Conservation (phyloP, 1,139 yeast species). For the Candida labiduridarum region DNA sequence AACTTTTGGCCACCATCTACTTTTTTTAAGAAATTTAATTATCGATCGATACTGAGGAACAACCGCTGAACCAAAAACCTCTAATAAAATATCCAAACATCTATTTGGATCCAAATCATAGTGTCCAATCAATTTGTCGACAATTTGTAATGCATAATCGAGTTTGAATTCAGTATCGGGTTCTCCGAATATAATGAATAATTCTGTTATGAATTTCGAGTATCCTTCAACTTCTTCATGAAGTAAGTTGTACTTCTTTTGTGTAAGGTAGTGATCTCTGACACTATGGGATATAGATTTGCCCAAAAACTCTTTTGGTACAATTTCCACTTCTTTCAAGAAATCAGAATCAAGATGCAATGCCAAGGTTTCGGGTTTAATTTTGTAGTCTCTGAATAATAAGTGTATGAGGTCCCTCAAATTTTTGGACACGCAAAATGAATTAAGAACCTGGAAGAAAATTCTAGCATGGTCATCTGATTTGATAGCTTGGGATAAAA, state of each 20-base stretch:
- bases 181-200: constrained; percentile 46
- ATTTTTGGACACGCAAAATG: constrained; percentile 38
- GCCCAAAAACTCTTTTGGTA: constrained; percentile 39
- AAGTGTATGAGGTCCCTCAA: constrained; percentile 30
- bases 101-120: constrained; percentile 78
- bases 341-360: constrained; percentile 37
- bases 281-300: constrained; percentile 47
- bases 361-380: constrained; percentile 42
- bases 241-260: constrained; percentile 71
- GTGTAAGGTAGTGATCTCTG: constrained; percentile 63
- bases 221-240: constrained; percentile 85
- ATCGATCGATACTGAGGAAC: constrained; percentile 49
- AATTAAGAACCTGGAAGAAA: constrained; percentile 49
- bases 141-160: constrained; percentile 48
- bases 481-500: constrained; percentile 32
- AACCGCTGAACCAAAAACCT: constrained; percentile 48
- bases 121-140: constrained; percentile 70
- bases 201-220: constrained; percentile 60
- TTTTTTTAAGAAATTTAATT: constrained; percentile 48
- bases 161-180: constrained; percentile 46
- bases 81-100: constrained; percentile 63
- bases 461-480: constrained; percentile 37
- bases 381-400: constrained; percentile 24
- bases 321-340: constrained; percentile 38
- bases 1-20: constrained; percentile 68